These are phyloP conservation scores for Phialemonium atrogriseum DNA, from an alignment of 2,329 filamentous ascomycete genomes.

Conservation along the genomic window DNA sequence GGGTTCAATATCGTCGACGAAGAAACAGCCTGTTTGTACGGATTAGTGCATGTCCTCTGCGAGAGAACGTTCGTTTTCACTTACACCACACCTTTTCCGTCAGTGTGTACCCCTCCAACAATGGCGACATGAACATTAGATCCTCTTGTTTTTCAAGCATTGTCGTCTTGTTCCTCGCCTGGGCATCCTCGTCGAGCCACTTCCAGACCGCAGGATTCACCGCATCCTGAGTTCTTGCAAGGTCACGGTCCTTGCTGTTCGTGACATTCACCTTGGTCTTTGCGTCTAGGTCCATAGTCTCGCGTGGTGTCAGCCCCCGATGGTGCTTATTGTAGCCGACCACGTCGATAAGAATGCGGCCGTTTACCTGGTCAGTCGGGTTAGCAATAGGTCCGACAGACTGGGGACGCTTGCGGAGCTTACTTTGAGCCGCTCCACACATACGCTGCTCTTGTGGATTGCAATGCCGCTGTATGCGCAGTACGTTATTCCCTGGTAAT, in stretches of 20 bases:
- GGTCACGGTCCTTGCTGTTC: neutral
- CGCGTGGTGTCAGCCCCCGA: constrained; percentile 24
- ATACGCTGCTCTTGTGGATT: constrained; percentile 14
- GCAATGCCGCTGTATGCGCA: constrained; percentile 33
- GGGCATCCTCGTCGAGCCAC: constrained; percentile 23
- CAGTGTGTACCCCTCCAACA: no score
- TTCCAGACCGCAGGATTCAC: constrained; percentile 7
- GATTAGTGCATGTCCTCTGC: no score
- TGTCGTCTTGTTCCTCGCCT: constrained; percentile 27
- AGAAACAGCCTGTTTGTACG: no score
- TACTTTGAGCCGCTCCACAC: constrained; percentile 17
- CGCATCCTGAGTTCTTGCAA: neutral
- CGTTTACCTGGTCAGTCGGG: constrained; percentile 33
- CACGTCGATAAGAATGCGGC: constrained; percentile 30
- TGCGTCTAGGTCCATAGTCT: constrained; percentile 21
- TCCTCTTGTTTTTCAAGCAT: constrained; percentile 29
- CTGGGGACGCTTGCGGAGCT: no score
- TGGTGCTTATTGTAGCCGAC: constrained; percentile 34
- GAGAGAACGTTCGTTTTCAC: no score
- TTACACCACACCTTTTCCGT: no score
- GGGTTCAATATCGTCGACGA: no score
- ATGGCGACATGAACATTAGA: constrained; percentile 33
- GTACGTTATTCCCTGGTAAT: constrained; percentile 32
- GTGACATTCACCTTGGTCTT: constrained; percentile 12
- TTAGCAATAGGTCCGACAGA: no score